These are phyloP conservation scores for Botrytis porri DNA, from an alignment of 2,329 filamentous ascomycete species.

Conservation along the genomic window DNA sequence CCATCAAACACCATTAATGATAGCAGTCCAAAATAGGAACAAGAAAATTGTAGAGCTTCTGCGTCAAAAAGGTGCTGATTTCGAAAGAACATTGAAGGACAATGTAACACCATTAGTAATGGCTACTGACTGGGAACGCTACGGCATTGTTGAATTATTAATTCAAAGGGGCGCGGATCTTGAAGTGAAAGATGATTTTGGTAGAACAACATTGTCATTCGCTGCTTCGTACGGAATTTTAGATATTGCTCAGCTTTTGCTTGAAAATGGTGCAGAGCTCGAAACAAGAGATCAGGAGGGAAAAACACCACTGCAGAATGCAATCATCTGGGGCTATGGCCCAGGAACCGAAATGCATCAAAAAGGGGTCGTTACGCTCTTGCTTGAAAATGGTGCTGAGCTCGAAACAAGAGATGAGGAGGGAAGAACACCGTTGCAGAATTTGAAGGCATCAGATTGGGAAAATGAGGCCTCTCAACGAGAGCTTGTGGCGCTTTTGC, in stretches of 20 bases:
- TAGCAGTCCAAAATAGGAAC: fast-evolving
- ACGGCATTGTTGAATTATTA: neutral
- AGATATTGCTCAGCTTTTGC: neutral
- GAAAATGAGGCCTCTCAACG: neutral
- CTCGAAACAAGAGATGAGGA: neutral
- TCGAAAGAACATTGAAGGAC: fast-evolving
- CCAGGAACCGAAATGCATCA: too few relatives aligned
- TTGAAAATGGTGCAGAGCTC: neutral
- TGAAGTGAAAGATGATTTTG: neutral
- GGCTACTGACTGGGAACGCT: fast-evolving
- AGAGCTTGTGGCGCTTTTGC: neutral
- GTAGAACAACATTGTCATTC: neutral
- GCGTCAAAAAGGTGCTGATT: neutral
- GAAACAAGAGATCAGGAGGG: neutral
- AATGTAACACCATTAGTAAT: fast-evolving
- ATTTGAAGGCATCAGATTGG: neutral
- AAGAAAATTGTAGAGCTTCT: too few relatives aligned
- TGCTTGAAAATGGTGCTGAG: too few relatives aligned
- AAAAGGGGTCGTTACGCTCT: too few relatives aligned
- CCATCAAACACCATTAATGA: too few relatives aligned
- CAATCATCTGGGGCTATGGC: too few relatives aligned
- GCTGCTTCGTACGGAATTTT: fast-evolving
- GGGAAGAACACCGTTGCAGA: neutral
- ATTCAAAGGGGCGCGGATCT: neutral
- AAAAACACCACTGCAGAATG: neutral